phyloP scores from a whole-genome alignment of 768 basidiomycete species.

The Leccinum imitatum region DNA sequence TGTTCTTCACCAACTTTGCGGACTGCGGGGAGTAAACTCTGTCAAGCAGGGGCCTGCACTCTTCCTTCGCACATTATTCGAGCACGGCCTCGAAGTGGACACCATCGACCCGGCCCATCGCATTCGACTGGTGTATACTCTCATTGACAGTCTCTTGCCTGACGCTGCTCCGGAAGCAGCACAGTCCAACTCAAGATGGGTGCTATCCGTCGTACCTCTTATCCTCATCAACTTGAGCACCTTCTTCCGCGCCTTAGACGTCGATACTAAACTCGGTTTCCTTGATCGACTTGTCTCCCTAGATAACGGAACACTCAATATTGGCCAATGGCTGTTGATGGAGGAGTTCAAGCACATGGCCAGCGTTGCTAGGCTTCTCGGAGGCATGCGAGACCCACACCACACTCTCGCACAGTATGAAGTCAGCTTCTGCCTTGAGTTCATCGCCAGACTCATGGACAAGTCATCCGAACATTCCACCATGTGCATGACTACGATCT shows the following conservation, averaged over 20 bases:
- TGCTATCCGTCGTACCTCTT: constrained; percentile 53
- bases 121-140: constrained; percentile 50
- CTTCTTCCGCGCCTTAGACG: constrained; percentile 59
- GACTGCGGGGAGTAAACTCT: constrained; percentile 29
- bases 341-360: constrained; percentile 60
- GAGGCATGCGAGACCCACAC: constrained; percentile 34
- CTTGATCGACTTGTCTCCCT: constrained; percentile 44
- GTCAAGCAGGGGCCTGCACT: constrained; percentile 46
- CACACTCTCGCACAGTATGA: constrained; percentile 46
- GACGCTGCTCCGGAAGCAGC: constrained; percentile 17
- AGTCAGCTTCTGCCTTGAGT: constrained; percentile 47
- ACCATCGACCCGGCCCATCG: constrained; percentile 58
- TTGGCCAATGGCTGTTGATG: constrained; percentile 61
- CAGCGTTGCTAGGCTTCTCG: constrained; percentile 38
- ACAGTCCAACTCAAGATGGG: constrained; percentile 46
- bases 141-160: constrained; percentile 62
- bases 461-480: constrained; percentile 38
- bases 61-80: constrained; percentile 57
- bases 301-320: constrained; percentile 18
- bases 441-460: constrained; percentile 46
- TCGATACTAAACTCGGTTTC: constrained; percentile 52
- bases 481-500: constrained; percentile 47
- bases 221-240: constrained; percentile 51
- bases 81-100: constrained; percentile 39
- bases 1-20: constrained; percentile 41